phyloP scores from a whole-genome alignment of 768 basidiomycete species.

The Rhizopogon vulgaris region DNA sequence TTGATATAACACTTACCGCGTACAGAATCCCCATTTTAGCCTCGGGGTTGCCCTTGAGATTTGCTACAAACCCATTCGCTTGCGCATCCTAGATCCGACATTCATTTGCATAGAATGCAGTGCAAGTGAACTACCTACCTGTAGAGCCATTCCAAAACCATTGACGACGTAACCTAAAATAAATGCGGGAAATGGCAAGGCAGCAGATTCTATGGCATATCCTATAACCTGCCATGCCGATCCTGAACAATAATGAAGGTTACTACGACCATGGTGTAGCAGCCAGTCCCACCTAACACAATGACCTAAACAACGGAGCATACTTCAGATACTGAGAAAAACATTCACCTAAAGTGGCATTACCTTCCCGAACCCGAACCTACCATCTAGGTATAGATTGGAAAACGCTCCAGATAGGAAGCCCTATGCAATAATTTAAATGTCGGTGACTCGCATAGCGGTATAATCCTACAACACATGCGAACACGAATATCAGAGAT shows the following conservation, averaged over 20 bases:
- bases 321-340: not conserved
- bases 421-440: conserved; percentile 13
- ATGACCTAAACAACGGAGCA: conserved; percentile 14
- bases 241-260: conserved; percentile 10
- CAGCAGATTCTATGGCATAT: conserved; percentile 31
- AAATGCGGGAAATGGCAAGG: conserved; percentile 40
- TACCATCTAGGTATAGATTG: conserved; percentile 22
- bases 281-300: conserved; percentile 16
- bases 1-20: conserved; percentile 23
- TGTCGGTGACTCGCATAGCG: not conserved
- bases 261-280: not conserved
- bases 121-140: conserved; percentile 27
- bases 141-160: conserved; percentile 40
- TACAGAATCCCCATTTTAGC: conserved; percentile 37
- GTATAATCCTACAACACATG: conserved; percentile 30
- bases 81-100: conserved; percentile 35
- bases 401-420: conserved; percentile 27
- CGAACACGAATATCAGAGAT: conserved; percentile 50
- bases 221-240: conserved; percentile 24
- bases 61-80: conserved; percentile 39
- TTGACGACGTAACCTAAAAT: conserved; percentile 35
- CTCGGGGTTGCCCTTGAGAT: conserved; percentile 31
- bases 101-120: not conserved
- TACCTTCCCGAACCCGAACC: conserved; percentile 31
- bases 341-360: not conserved